Evolutionary conservation across 306 rosid genomes (phyloP).

Genomic region (Rubus idaeus): DNA sequence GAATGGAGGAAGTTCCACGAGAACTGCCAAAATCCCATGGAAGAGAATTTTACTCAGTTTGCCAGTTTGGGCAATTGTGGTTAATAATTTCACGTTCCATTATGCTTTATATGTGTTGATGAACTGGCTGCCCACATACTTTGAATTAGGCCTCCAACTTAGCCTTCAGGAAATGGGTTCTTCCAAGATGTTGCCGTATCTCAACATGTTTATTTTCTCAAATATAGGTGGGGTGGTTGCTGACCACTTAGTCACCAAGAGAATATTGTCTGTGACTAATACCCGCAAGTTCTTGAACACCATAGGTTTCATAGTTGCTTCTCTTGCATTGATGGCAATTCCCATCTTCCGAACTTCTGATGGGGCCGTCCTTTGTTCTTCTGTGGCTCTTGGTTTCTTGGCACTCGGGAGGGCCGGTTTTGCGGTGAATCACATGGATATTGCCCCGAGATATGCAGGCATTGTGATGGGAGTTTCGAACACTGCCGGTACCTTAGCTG

Average conservation of each 20-base stretch:
- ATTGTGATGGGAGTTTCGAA: constrained; percentile 98
- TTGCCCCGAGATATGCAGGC: constrained; percentile 96
- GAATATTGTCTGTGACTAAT: constrained; percentile 68
- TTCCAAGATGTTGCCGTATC: constrained; percentile 93
- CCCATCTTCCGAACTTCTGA: constrained; percentile 80
- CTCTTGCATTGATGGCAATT: constrained; percentile 69
- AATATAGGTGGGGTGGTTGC: constrained; percentile 92
- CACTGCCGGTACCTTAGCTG: constrained; percentile 94
- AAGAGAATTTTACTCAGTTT: constrained; percentile 63
- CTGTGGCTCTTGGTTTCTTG: constrained; percentile 95
- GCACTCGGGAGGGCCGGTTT: constrained; percentile 98
- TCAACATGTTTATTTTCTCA: constrained; percentile 92
- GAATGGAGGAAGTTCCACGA: constrained; percentile 34
- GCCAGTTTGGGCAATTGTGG: constrained; percentile 98
- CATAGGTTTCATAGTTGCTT: constrained; percentile 74
- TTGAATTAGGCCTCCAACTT: constrained; percentile 86
- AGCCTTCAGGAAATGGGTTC: constrained; percentile 99
- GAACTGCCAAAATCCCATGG: constrained; percentile 73
- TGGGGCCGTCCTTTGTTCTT: constrained; percentile 94
- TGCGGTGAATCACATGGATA: constrained; percentile 96
- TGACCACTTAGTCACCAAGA: constrained; percentile 70
- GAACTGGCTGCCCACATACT: constrained; percentile 99
- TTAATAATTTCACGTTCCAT: constrained; percentile 93
- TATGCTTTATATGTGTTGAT: constrained; percentile 89
- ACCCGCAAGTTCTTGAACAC: constrained; percentile 89